Percentiles rank a stretch among this genome's conserved stretches.
Evolutionary conservation across 257 asterid species (phyloP).

Genomic region (Cordia subcordata): DNA sequence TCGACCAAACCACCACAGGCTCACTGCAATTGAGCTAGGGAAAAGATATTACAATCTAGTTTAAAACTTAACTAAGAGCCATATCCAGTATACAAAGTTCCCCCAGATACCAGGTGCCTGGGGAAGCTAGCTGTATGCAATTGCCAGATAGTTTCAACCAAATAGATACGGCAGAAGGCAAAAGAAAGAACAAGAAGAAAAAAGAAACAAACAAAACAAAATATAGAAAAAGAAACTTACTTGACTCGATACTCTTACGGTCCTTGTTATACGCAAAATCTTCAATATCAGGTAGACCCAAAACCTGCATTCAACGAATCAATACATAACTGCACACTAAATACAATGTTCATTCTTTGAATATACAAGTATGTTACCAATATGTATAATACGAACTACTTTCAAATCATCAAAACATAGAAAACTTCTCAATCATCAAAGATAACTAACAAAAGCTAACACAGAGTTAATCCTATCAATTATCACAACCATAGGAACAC

Average conservation of each 20-base stretch:
- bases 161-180: background rate
- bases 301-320: slow-evolving; percentile 39
- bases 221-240: slow-evolving; percentile 39
- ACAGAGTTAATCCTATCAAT: background rate
- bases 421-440: background rate
- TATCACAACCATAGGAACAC: background rate
- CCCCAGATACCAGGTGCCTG: too few species aligned
- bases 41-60: too few species aligned
- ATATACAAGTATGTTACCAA: background rate
- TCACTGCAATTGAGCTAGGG: too few species aligned
- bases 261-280: slow-evolving; percentile 66
- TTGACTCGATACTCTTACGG: slow-evolving; percentile 24
- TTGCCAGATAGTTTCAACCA: background rate
- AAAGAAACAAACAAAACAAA: background rate
- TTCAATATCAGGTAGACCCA: slow-evolving; percentile 70
- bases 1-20: too few species aligned
- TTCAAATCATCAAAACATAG: background rate
- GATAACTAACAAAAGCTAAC: background rate
- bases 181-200: background rate
- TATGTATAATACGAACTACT: background rate
- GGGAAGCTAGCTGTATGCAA: too few species aligned
- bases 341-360: background rate
- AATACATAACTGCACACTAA: background rate
- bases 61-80: too few species aligned
- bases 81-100: too few species aligned